Percentiles rank a stretch among this genome's conserved stretches.
These are phyloP conservation scores for Sphagnum contortum DNA, from an alignment of 225 moss, liverwort and hornwort genomes.

Conservation along the genomic window DNA sequence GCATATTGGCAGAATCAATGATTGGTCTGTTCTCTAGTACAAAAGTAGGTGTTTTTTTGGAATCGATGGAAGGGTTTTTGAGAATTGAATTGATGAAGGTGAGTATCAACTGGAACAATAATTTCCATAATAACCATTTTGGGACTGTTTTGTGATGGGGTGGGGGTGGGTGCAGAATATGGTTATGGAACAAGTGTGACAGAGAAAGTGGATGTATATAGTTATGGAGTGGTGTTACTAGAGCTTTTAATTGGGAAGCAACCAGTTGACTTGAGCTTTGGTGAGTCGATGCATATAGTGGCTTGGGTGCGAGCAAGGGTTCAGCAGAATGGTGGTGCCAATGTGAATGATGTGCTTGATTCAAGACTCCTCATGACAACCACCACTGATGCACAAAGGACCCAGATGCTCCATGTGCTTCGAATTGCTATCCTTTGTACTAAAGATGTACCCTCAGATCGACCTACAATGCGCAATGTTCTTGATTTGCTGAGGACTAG, in stretches of 20 bases:
- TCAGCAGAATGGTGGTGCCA: background rate
- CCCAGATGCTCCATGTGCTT: conserved; percentile 10
- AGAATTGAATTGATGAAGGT: no score
- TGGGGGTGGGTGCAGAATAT: background rate
- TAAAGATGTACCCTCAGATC: conserved; percentile 2
- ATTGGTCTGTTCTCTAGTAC: no score
- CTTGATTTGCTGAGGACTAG: conserved; percentile 4
- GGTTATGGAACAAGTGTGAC: conserved; percentile 1
- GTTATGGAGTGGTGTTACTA: conserved; percentile 12
- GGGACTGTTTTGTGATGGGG: no score
- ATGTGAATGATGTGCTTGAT: background rate
- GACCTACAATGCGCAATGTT: conserved; percentile 12
- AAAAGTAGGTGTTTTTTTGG: no score
- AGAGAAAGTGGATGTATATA: conserved; percentile 13
- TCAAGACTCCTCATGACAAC: background rate
- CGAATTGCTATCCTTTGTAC: conserved; percentile 9
- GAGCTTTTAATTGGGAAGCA: conserved; percentile 12
- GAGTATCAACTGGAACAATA: no score
- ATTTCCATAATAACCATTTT: no score
- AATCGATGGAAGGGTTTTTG: no score
- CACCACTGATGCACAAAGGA: conserved; percentile 1
- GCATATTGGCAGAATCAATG: no score
- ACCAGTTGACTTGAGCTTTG: conserved; percentile 2
- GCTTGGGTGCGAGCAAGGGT: conserved; percentile 3
- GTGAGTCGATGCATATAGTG: conserved; percentile 5